Conservation (phyloP, 2,329 filamentous ascomycete species). For the Pseudopyricularia javanii region DNA sequence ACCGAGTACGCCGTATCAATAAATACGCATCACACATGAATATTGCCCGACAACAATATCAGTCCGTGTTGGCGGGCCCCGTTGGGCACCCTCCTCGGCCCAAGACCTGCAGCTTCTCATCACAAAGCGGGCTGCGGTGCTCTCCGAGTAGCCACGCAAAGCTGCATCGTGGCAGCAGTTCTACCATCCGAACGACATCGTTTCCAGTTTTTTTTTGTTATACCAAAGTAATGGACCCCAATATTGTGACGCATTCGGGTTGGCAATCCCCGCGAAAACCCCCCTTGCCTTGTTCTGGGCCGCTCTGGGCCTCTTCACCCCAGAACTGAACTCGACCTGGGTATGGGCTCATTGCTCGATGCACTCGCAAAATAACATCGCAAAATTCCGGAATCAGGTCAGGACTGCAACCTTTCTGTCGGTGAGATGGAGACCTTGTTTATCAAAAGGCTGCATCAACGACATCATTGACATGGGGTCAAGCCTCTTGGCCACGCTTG, state of each 20-base stretch:
- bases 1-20: no score
- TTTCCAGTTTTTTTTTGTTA: not conserved
- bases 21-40: no score
- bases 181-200: not conserved
- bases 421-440: not conserved
- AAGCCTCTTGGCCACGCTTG: not conserved
- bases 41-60: no score
- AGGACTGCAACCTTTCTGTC: not conserved
- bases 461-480: conserved; percentile 5
- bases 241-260: not conserved
- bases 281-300: no score
- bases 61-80: no score
- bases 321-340: no score
- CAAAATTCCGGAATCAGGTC: no score
- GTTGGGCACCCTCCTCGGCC: not conserved
- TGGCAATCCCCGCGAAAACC: not conserved
- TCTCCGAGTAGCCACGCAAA: not conserved
- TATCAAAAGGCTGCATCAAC: not conserved
- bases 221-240: not conserved
- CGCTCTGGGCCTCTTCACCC: no score
- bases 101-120: not conserved
- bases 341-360: no score
- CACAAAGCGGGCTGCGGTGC: not conserved
- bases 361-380: no score
- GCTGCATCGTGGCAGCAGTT: not conserved